Evolutionary conservation across 306 rosid genomes (phyloP), one percentile per base, ranked within the genome.

Genomic region (Hippophae rhamnoides): DNA sequence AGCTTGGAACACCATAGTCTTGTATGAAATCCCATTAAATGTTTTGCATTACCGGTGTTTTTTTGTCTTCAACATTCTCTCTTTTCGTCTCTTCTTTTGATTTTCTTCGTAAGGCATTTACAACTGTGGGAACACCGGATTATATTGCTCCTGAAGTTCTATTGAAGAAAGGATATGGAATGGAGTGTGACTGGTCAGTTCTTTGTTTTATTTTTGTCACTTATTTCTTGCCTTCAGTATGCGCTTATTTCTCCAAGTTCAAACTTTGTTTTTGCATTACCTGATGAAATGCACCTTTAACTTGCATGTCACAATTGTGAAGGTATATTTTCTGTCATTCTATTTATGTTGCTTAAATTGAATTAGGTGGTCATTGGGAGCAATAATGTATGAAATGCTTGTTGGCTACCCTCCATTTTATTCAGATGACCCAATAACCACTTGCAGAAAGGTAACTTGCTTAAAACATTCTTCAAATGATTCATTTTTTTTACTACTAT

Each of bases 121-220:
- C 98, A 71, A 92, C 98, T 23, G 98, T 92, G 66, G 98, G 98
- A 74, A 92, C 98, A 54, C 96, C 98, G 3, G 98, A 92, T 67
- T 92, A 92, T 75, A 92, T 92, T 74, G 98, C 98, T 64, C 98
- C 98, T 66, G 98, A 92, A 83, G 98, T 92, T 54, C 73, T 87
- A 59, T 52, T 87, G 80, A 92, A 92, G 69, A 92, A 92, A 70
- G 98, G 98, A 85, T 92, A 92, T 72, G 98, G 98, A 67, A 92
- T 92, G 96, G 98, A 92, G 78, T 92, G 98, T 43, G 98, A 92
- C 74, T 92, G 98, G 98, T 92, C 69, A 78, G 96, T 78, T 66
- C 75, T 68, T 61, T 50, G 80, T 68, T 69, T 56, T 61, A 51
- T 57, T 25, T 42, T 66, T n/a, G 26, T 74, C 56, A 55, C 47